Conservation (phyloP, 306 rosid genomes). For the Rosa rugosa region DNA sequence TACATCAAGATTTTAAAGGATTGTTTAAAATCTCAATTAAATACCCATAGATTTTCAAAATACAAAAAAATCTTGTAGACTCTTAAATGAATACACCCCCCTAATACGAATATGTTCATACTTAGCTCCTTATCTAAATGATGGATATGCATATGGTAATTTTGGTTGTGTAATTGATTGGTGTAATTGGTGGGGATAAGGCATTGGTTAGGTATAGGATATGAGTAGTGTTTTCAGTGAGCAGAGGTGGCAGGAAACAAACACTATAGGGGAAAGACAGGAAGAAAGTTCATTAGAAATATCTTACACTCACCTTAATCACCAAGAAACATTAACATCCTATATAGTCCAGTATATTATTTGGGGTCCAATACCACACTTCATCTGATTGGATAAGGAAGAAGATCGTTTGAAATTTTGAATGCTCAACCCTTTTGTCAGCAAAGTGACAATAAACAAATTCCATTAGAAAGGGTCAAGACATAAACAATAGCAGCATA, state of each 20-base stretch:
- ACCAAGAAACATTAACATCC: neutral
- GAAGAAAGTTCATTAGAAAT: neutral
- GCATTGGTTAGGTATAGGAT: slow-evolving; percentile 30
- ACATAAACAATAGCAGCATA: neutral
- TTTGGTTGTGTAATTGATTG: slow-evolving; percentile 12
- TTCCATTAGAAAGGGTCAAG: neutral
- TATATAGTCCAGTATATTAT: neutral
- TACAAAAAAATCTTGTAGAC: no score
- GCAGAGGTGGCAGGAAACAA: slow-evolving; percentile 23
- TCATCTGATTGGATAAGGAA: neutral
- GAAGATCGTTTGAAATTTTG: neutral
- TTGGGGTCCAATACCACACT: neutral
- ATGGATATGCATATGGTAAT: no score
- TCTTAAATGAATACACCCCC: no score
- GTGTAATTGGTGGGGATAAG: slow-evolving; percentile 24
- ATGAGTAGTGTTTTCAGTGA: slow-evolving; percentile 80
- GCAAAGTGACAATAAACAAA: neutral
- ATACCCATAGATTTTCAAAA: no score
- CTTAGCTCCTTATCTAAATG: neutral
- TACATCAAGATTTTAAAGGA: no score
- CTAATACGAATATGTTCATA: neutral
- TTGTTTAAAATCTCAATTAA: no score
- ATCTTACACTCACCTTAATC: neutral
- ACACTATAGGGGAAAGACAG: neutral
- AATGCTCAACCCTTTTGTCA: neutral